phyloP scores from a whole-genome alignment of 139 green algal species.

The Chlorella sp. region DNA sequence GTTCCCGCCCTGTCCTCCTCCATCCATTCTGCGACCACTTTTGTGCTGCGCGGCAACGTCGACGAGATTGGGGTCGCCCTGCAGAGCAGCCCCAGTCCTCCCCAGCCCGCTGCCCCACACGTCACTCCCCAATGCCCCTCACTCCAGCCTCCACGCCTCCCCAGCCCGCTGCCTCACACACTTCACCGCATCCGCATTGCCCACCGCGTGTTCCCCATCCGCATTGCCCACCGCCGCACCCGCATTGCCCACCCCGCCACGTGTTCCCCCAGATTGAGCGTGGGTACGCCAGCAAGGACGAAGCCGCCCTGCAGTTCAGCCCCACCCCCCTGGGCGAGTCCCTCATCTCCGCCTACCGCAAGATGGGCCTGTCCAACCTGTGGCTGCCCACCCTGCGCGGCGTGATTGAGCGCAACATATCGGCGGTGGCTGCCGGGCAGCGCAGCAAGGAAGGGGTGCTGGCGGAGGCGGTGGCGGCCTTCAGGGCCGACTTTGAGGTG shows the following conservation, averaged over 20 bases:
- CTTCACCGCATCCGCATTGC: too few relatives aligned
- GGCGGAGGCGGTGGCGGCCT: slow-evolving; percentile 69
- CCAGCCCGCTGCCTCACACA: too few relatives aligned
- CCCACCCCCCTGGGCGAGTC: slow-evolving; percentile 87
- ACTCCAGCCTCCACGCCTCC: too few relatives aligned
- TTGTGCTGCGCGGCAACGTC: too few relatives aligned
- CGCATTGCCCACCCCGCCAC: background rate
- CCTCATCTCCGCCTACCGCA: slow-evolving; percentile 82
- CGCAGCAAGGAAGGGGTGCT: slow-evolving; percentile 64
- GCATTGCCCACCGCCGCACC: background rate
- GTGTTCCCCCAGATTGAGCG: slow-evolving; percentile 26
- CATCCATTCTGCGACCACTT: too few relatives aligned
- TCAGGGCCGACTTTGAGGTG: slow-evolving; percentile 65
- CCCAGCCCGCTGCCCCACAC: too few relatives aligned
- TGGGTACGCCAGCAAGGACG: slow-evolving; percentile 88
- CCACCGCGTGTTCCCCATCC: background rate
- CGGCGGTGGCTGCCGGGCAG: slow-evolving; percentile 62
- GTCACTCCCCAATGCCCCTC: too few relatives aligned
- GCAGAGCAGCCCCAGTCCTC: too few relatives aligned
- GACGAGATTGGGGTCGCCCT: too few relatives aligned
- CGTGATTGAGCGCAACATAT: slow-evolving; percentile 89
- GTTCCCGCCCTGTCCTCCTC: too few relatives aligned
- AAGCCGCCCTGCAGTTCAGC: slow-evolving; percentile 68
- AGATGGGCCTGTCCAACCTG: slow-evolving; percentile 86
- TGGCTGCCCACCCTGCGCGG: slow-evolving; percentile 84